phyloP scores from a whole-genome alignment of 2,329 filamentous ascomycete genomes.

The Coniochaeta prunicola region DNA sequence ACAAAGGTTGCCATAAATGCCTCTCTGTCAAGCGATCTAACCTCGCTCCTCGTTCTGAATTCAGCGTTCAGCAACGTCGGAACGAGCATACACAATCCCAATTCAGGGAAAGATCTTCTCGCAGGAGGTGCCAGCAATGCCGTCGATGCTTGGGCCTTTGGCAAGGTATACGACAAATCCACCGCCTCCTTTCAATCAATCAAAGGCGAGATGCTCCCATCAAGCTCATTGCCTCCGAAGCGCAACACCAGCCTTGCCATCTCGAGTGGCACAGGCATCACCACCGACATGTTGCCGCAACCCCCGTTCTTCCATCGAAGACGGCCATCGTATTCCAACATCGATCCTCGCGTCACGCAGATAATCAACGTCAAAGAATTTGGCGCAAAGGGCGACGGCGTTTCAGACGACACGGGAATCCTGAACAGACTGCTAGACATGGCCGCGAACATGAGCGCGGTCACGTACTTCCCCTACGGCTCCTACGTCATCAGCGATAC shows the following conservation, averaged over 20 bases:
- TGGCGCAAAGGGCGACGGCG: conserved; percentile 66
- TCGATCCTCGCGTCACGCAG: conserved; percentile 20
- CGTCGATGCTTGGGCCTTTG: background rate
- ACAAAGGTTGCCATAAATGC: background rate
- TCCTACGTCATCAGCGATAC: conserved; percentile 54
- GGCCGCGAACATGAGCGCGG: conserved; percentile 41
- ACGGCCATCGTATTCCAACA: background rate
- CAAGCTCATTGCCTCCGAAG: background rate
- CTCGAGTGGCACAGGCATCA: background rate
- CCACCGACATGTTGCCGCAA: background rate
- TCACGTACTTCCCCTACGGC: conserved; percentile 56
- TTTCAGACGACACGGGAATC: conserved; percentile 65
- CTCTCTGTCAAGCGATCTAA: background rate
- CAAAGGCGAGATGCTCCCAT: no score
- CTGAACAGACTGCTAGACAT: conserved; percentile 58
- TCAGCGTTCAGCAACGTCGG: background rate
- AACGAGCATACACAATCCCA: background rate
- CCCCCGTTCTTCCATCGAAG: background rate
- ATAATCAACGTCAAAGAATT: conserved; percentile 63
- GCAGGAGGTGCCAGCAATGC: background rate
- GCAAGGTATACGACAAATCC: background rate
- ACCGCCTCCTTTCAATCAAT: no score
- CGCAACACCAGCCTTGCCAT: background rate
- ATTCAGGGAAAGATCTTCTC: background rate
- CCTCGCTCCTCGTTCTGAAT: background rate